These are phyloP conservation scores for Paramecium octaurelia DNA, from an alignment of 73 alveolate genomes.

Conservation along the genomic window DNA sequence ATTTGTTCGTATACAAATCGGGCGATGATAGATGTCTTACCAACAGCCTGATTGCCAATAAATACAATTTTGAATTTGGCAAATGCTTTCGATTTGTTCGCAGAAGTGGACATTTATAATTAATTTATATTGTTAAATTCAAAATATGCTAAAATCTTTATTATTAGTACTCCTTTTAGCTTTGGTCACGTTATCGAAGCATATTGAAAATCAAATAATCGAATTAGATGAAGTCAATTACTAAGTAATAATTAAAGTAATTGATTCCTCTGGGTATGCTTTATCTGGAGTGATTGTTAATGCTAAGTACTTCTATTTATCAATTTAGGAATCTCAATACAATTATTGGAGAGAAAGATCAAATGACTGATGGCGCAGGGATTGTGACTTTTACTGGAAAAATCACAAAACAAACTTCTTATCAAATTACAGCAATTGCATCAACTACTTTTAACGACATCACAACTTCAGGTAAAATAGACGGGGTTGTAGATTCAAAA, in stretches of 20 bases:
- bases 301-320: background rate
- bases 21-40: conserved; percentile 86
- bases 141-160: background rate
- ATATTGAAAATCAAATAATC: background rate
- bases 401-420: background rate
- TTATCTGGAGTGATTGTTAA: background rate
- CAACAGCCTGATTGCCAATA: conserved; percentile 90
- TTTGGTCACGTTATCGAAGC: background rate
- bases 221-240: background rate
- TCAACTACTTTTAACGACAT: background rate
- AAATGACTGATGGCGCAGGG: background rate
- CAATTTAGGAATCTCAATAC: background rate
- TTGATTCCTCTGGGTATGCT: background rate
- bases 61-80: conserved; percentile 79
- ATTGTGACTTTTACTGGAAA: background rate
- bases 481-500: background rate
- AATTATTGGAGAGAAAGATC: background rate
- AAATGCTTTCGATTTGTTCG: conserved; percentile 2
- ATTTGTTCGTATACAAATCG: conserved; percentile 79
- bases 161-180: background rate
- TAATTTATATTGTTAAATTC: conserved; percentile 12
- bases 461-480: background rate
- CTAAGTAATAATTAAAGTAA: background rate
- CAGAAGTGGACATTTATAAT: conserved; percentile 12
- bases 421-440: background rate